These are phyloP conservation scores for Trypanosoma conorhini DNA, from an alignment of 208 protist species.

Conservation along the genomic window DNA sequence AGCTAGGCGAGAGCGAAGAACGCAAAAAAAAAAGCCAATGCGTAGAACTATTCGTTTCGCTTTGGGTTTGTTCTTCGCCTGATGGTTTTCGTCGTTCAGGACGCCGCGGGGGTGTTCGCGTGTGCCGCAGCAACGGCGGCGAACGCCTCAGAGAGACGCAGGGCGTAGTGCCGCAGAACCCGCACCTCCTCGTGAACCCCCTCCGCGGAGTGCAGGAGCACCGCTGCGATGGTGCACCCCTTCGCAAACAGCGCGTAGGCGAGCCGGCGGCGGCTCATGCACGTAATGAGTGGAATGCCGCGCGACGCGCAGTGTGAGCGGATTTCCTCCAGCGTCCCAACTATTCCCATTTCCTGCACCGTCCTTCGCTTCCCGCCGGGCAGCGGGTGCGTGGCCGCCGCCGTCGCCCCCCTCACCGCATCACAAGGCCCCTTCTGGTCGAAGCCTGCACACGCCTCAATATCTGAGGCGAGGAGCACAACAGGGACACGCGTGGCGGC, in stretches of 20 bases:
- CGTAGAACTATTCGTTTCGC: neutral
- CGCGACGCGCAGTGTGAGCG: constrained; percentile 11
- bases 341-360: constrained; percentile 34
- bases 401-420: neutral
- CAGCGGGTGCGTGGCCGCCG: neutral
- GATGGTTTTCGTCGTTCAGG: neutral
- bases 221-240: constrained; percentile 43
- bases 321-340: constrained; percentile 26
- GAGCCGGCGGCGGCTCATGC: constrained; percentile 59
- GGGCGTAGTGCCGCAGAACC: constrained; percentile 20
- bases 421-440: neutral
- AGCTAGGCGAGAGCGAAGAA: neutral
- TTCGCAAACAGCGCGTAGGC: constrained; percentile 76
- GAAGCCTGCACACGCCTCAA: constrained; percentile 30
- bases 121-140: neutral
- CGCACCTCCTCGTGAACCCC: constrained; percentile 38
- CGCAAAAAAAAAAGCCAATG: neutral
- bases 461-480: constrained; percentile 61
- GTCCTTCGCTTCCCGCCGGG: constrained; percentile 14
- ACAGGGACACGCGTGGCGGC: constrained; percentile 38
- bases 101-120: neutral
- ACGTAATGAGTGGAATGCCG: constrained; percentile 39
- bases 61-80: neutral
- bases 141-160: constrained; percentile 7
- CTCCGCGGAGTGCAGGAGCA: constrained; percentile 56